Evolutionary conservation across 805 yeast species (phyloP), one percentile per base, ranked within the genome.

Genomic region (Yarrowia keelungensis): DNA sequence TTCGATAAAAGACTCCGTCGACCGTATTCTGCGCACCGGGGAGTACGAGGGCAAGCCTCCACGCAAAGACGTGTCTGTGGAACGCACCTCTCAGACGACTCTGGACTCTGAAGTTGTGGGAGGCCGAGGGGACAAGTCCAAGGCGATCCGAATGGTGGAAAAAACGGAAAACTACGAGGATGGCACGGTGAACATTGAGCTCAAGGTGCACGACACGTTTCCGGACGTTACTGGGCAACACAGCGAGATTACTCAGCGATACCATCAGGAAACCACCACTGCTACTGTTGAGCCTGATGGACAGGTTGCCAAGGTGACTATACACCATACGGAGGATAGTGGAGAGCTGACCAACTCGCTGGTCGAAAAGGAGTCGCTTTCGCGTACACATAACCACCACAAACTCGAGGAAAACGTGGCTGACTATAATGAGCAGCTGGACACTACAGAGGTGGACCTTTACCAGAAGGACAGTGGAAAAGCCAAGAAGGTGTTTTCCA

Each of bases 231-330:
- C 46, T 9, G 46, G 59, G 8, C 45, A 14, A 9, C 19, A 22
- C 46, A 41, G 46, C 10, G 46, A 54, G 38, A 41, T 41, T 14
- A 41, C 46, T 1, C 61, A 54, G 14, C 16, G 46, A 15, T 54
- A 54, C 15, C 61, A 41, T 36, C 61, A 54, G 15, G 46, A 54
- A 5, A 54, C 11, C 8, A 39, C 36, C 2, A 39, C 36, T 2
- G 61, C 61, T 4, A 54, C 36, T 14, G 46, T 54, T 8, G 61
- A 54, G 10, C 61, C 45, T 7, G 61, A 39, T 10, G 61, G 61
- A 19, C 61, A 54, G 61, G 46, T 54, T 5, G 61, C 61, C 19
- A 54, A 39, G 36, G 61, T 54, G 61, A 54, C 61, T 9, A 41
- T 54, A 14, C 46, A 22, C 4, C 61, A 41, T n/a, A 41, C 35